A percentile compares a stretch with the other conserved stretches of the same genome.
Evolutionary conservation across 495 filamentous ascomycete genomes (phyloP).

Genomic region (Penicillium parvum): DNA sequence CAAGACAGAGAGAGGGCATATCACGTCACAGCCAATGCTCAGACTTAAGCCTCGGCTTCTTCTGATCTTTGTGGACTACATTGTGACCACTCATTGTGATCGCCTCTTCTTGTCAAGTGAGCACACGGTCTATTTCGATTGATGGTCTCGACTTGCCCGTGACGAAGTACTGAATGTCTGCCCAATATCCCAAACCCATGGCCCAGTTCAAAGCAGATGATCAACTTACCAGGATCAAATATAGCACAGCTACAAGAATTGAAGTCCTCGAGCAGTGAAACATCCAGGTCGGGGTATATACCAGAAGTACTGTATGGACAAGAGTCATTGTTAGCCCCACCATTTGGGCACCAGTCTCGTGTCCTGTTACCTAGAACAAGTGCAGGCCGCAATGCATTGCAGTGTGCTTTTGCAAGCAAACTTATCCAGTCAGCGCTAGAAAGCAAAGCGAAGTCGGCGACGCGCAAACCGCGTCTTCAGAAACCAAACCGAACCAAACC

Average conservation of each 20-base stretch:
- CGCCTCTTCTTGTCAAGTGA: not conserved
- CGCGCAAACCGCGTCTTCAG: not conserved
- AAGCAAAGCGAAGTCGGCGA: not conserved
- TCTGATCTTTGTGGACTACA: no score
- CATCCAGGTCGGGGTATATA: no score
- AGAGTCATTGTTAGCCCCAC: slow-evolving; percentile 10
- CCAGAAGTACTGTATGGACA: slow-evolving; percentile 6
- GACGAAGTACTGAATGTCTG: no score
- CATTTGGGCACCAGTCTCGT: slow-evolving; percentile 19
- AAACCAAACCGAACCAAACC: not conserved
- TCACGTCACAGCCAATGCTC: no score
- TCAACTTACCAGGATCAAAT: no score
- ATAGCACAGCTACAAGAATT: no score
- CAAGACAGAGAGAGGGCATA: no score
- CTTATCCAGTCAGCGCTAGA: slow-evolving; percentile 3
- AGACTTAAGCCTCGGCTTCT: no score
- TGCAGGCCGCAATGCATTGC: slow-evolving; percentile 1
- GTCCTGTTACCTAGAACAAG: slow-evolving; percentile 7
- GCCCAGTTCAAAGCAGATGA: no score
- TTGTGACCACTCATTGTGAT: no score
- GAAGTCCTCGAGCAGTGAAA: no score
- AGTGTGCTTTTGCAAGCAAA: slow-evolving; percentile 6
- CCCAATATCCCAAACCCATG: no score
- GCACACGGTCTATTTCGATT: not conserved
- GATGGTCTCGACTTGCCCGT: not conserved